phyloP scores from a whole-genome alignment of 2,329 filamentous ascomycete genomes.

The Neopestalotiopsis rosae region DNA sequence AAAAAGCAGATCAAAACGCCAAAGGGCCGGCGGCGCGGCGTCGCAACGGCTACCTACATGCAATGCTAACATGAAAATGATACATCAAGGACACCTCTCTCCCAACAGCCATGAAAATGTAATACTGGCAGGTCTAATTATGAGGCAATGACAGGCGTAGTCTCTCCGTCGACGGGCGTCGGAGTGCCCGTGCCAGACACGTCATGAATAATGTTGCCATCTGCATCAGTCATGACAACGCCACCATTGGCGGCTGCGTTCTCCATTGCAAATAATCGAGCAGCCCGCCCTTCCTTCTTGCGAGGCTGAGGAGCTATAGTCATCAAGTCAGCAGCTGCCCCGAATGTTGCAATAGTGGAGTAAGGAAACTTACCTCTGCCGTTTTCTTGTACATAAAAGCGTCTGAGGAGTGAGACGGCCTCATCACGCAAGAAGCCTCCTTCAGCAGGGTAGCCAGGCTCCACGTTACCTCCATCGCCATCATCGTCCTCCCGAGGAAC shows the following conservation, averaged over 20 bases:
- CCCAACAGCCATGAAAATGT: slow-evolving; percentile 28
- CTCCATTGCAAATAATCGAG: slow-evolving; percentile 38
- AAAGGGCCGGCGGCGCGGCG: background rate
- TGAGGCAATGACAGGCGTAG: background rate
- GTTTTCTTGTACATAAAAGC: slow-evolving; percentile 98
- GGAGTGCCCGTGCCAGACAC: slow-evolving; percentile 19
- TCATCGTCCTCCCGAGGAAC: slow-evolving; percentile 40
- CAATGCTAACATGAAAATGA: slow-evolving; percentile 1
- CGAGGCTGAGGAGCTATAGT: slow-evolving; percentile 38
- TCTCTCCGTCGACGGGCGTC: background rate
- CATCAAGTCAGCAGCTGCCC: slow-evolving; percentile 22
- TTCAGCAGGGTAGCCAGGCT: slow-evolving; percentile 80
- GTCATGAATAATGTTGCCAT: slow-evolving; percentile 28
- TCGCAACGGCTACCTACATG: slow-evolving; percentile 14
- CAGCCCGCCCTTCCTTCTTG: slow-evolving; percentile 42
- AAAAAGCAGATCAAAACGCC: slow-evolving; percentile 9
- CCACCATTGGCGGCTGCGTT: slow-evolving; percentile 29
- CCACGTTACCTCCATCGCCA: slow-evolving; percentile 71
- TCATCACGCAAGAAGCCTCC: slow-evolving; percentile 90
- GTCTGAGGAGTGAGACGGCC: slow-evolving; percentile 87
- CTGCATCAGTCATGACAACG: slow-evolving; percentile 33
- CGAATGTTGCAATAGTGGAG: background rate
- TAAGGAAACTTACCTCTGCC: slow-evolving; percentile 71
- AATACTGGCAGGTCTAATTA: slow-evolving; percentile 10
- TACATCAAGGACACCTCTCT: slow-evolving; percentile 25